Evolutionary conservation across 208 protist genomes (phyloP).

Genomic region (Strigomonas culicis): DNA sequence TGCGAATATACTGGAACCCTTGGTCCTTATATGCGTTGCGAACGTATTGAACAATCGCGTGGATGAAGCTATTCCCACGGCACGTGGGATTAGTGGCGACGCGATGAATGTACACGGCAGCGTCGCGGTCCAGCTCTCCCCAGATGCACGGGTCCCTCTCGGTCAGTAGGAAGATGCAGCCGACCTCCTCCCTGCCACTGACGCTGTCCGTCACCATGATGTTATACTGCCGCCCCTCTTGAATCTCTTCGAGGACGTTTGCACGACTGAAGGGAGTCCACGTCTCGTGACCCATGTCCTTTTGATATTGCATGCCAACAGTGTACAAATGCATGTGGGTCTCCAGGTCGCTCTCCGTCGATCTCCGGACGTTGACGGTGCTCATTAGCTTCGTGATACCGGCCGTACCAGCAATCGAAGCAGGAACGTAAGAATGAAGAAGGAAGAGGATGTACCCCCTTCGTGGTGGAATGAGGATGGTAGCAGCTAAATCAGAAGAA

Average conservation of each 20-base stretch:
- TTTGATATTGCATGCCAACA: conserved; percentile 11
- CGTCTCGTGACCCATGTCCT: conserved; percentile 4
- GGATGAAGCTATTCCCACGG: neutral
- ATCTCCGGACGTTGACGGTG: too few relatives aligned
- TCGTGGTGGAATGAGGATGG: too few relatives aligned
- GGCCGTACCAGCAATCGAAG: too few relatives aligned
- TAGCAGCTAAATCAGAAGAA: too few relatives aligned
- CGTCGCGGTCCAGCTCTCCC: conserved; percentile 9
- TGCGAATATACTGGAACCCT: conserved; percentile 16
- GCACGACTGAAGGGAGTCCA: conserved; percentile 11
- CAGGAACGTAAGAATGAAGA: too few relatives aligned
- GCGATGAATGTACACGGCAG: conserved; percentile 14
- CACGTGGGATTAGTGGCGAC: conserved; percentile 1
- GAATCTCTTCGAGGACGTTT: conserved; percentile 9
- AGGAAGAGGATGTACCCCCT: too few relatives aligned
- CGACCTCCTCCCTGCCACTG: conserved; percentile 1
- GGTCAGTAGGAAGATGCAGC: conserved; percentile 11
- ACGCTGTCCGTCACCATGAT: conserved; percentile 4
- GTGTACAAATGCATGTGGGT: conserved; percentile 12
- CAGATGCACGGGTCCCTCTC: conserved; percentile 14
- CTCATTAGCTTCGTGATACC: too few relatives aligned
- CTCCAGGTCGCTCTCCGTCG: conserved; percentile 5
- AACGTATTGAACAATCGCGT: conserved; percentile 8
- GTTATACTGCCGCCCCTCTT: conserved; percentile 14
- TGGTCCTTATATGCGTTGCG: too few relatives aligned